phyloP scores from a whole-genome alignment of 306 rosid genomes.

The Lathyrus sativus region DNA sequence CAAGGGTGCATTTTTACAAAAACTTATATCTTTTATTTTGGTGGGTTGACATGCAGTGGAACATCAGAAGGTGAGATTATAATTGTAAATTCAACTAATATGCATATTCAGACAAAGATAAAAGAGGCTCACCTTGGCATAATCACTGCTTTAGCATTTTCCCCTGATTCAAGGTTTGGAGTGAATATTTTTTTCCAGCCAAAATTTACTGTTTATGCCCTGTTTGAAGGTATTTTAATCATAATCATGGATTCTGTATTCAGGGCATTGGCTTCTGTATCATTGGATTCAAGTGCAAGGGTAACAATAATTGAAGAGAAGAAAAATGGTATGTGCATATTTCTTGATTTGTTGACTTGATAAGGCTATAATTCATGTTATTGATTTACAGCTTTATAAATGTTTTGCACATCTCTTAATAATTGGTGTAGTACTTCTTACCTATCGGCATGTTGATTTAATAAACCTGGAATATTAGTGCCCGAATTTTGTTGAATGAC shows the following conservation, averaged over 20 bases:
- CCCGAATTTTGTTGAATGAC: neutral
- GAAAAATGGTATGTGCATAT: conserved; percentile 56
- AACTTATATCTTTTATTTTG: conserved; percentile 40
- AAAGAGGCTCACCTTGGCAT: conserved; percentile 85
- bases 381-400: conserved; percentile 32
- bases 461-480: neutral
- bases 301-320: conserved; percentile 65
- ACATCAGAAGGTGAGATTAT: conserved; percentile 76
- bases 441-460: neutral
- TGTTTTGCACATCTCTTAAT: conserved; percentile 1
- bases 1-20: conserved; percentile 13
- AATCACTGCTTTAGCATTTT: conserved; percentile 81
- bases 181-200: conserved; percentile 15
- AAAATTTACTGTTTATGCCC: conserved; percentile 25
- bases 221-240: conserved; percentile 16
- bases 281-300: conserved; percentile 85
- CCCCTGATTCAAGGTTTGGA: conserved; percentile 83
- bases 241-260: conserved; percentile 36
- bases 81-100: conserved; percentile 64
- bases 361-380: neutral
- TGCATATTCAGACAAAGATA: conserved; percentile 58
- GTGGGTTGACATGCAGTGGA: conserved; percentile 70
- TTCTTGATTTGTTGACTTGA: conserved; percentile 29
- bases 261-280: conserved; percentile 86
- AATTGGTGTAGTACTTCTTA: conserved; percentile 2